A percentile compares a stretch with the other conserved stretches of the same genome.
phyloP scores from a whole-genome alignment of 305 asterid species.

The Fraxinus velutina region DNA sequence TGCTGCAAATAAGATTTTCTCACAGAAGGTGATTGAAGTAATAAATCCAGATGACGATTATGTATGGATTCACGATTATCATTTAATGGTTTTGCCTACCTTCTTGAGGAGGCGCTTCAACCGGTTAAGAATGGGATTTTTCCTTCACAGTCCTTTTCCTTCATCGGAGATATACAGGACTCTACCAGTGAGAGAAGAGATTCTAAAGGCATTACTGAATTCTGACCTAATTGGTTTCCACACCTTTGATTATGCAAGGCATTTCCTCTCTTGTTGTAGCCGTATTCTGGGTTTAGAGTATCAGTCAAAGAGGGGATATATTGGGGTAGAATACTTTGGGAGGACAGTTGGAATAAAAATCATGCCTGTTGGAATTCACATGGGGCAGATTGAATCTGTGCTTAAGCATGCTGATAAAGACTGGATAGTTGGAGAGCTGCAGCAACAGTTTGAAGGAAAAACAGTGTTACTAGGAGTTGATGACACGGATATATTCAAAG shows the following conservation, averaged over 20 bases:
- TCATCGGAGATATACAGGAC: constrained; percentile 49
- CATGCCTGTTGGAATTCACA: constrained; percentile 50
- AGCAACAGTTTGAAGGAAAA: constrained; percentile 43
- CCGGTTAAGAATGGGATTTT: constrained; percentile 46
- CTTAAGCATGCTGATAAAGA: constrained; percentile 42
- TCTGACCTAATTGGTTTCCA: constrained; percentile 49
- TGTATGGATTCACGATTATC: constrained; percentile 51
- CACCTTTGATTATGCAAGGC: constrained; percentile 47
- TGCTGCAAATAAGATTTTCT: constrained; percentile 45
- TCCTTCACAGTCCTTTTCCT: constrained; percentile 49
- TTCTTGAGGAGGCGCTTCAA: constrained; percentile 44
- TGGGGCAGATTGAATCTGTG: constrained; percentile 43
- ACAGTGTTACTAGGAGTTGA: constrained; percentile 45
- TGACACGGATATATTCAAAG: constrained; percentile 47
- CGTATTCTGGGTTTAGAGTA: constrained; percentile 48
- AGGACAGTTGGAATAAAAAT: constrained; percentile 47
- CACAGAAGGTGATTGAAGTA: constrained; percentile 49
- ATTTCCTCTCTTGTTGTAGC: constrained; percentile 49
- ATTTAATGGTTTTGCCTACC: constrained; percentile 48
- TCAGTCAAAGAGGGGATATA: constrained; percentile 47
- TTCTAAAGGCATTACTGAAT: constrained; percentile 42
- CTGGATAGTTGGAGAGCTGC: constrained; percentile 39
- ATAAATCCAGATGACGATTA: constrained; percentile 49
- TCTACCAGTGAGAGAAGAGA: constrained; percentile 43
- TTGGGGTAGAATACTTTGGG: constrained; percentile 46